Evolutionary conservation across 2,329 filamentous ascomycete species (phyloP).

Genomic region (Aspergillus versicolor): DNA sequence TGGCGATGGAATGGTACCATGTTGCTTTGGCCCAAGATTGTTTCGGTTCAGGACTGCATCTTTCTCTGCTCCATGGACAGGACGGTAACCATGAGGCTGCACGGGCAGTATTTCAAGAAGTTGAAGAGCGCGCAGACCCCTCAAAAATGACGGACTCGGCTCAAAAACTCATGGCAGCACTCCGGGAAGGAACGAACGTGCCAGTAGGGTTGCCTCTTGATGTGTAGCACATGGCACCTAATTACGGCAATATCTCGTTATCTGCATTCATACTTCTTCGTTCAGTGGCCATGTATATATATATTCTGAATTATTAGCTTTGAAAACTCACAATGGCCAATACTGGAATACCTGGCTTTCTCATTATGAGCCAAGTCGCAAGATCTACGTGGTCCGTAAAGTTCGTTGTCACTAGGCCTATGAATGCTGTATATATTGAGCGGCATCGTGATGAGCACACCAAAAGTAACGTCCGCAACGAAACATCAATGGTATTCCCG

Average conservation of each 20-base stretch:
- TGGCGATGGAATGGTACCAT: constrained; percentile 38
- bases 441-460: no score
- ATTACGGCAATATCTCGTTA: no score
- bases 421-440: neutral
- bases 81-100: constrained; percentile 15
- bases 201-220: neutral
- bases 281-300: no score
- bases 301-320: neutral
- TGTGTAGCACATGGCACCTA: neutral
- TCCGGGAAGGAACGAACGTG: neutral
- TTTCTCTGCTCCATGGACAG: constrained; percentile 31
- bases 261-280: no score
- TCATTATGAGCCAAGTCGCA: neutral
- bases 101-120: constrained; percentile 10
- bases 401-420: neutral
- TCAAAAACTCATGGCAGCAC: neutral
- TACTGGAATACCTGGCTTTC: neutral
- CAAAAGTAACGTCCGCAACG: neutral
- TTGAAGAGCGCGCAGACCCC: constrained; percentile 7
- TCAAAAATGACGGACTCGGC: neutral
- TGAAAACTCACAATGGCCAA: neutral
- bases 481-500: neutral
- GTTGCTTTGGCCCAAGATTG: constrained; percentile 24
- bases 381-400: neutral
- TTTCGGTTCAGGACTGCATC: constrained; percentile 24